Evolutionary conservation across 2,329 filamentous ascomycete genomes (phyloP).

Genomic region (Colletotrichum kahawae): DNA sequence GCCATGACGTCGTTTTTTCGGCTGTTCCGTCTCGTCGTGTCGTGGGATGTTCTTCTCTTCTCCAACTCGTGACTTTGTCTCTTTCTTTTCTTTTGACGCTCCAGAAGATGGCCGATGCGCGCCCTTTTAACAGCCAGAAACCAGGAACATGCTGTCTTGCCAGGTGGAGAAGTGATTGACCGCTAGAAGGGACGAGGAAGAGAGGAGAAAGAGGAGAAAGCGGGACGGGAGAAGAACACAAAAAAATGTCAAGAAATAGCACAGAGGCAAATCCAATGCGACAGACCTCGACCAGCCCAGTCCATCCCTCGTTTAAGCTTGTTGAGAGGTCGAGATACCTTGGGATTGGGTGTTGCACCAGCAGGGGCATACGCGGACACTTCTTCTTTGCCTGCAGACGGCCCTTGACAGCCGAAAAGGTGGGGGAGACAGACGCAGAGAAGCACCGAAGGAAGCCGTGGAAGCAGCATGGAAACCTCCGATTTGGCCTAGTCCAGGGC

Average conservation of each 20-base stretch:
- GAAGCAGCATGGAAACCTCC: background rate
- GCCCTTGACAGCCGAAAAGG: background rate
- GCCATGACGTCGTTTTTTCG: background rate
- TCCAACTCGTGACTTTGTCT: background rate
- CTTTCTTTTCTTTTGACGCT: background rate
- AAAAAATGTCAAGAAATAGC: background rate
- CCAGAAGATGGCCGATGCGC: background rate
- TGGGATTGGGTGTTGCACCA: background rate
- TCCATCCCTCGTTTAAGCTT: conserved; percentile 11
- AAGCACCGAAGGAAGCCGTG: background rate
- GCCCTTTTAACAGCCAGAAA: background rate
- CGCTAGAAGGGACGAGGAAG: background rate
- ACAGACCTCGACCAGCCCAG: background rate
- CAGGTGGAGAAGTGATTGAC: conserved; percentile 5
- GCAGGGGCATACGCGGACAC: conserved; percentile 14
- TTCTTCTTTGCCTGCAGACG: background rate
- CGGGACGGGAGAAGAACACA: background rate
- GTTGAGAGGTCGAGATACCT: background rate
- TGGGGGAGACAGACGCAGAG: background rate
- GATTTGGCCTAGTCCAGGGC: background rate
- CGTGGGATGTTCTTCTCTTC: background rate
- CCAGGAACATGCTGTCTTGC: background rate
- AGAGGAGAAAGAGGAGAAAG: background rate
- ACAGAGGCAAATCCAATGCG: background rate
- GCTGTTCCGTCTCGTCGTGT: background rate